phyloP scores from a whole-genome alignment of 78 protist species.

The Dictyostelium discoideum region dicty_2.7 NC_007090.3:2134001-2134500 shows the following conservation, averaged over 20 bases:
- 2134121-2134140: conserved; percentile 34
- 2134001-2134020: conserved; percentile 49
- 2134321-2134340: conserved; percentile 41
- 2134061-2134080: neutral
- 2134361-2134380: conserved; percentile 27
- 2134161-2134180: neutral
- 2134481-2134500: conserved; percentile 54
- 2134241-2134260: conserved; percentile 79
- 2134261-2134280: neutral
- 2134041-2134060: neutral
- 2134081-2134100: conserved; percentile 1
- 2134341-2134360: conserved; percentile 6
- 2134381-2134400: conserved; percentile 49
- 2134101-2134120: neutral
- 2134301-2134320: conserved; percentile 32
- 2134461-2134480: conserved; percentile 54
- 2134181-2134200: neutral
- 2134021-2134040: neutral
- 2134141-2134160: conserved; percentile 31
- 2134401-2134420: conserved; percentile 53
- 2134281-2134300: neutral
- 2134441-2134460: neutral
- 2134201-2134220: conserved; percentile 14
- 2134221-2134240: neutral
- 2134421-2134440: conserved; percentile 6